Evolutionary conservation across 2,329 filamentous ascomycete species (phyloP).

Genomic region (Fusarium transvaalense): DNA sequence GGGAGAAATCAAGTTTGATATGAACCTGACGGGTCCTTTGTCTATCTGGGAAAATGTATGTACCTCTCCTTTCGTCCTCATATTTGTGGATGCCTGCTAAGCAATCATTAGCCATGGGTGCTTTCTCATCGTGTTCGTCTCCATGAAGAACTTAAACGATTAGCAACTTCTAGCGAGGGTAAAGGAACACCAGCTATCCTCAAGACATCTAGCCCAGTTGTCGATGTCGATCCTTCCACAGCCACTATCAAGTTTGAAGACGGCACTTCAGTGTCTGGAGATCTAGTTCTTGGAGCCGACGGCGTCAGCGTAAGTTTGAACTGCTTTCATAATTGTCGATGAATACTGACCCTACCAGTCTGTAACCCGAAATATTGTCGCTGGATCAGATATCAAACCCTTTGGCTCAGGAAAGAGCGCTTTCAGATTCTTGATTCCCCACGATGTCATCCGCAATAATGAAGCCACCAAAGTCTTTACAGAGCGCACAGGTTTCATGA

Average conservation of each 20-base stretch:
- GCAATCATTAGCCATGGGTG: constrained; percentile 53
- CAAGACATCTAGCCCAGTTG: constrained; percentile 58
- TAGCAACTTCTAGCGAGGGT: constrained; percentile 55
- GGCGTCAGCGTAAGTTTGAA: constrained; percentile 59
- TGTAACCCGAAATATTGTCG: constrained; percentile 44
- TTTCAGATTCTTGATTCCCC: constrained; percentile 66
- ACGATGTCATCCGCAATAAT: constrained; percentile 51
- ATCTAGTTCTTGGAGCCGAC: constrained; percentile 67
- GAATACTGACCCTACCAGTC: constrained; percentile 16
- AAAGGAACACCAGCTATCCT: constrained; percentile 54
- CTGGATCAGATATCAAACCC: constrained; percentile 46
- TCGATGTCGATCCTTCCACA: constrained; percentile 56
- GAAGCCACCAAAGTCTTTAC: constrained; percentile 33
- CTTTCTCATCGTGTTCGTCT: constrained; percentile 65
- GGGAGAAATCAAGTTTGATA: constrained; percentile 54
- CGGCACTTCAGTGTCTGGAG: constrained; percentile 58
- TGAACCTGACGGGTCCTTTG: constrained; percentile 53
- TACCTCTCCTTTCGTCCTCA: accelerated
- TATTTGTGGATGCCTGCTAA: background rate
- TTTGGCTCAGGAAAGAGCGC: constrained; percentile 66
- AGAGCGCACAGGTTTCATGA: constrained; percentile 26
- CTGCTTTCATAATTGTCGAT: accelerated
- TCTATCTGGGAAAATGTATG: constrained; percentile 59
- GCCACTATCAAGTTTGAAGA: constrained; percentile 60
- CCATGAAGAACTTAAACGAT: constrained; percentile 62